Evolutionary conservation across 2,329 filamentous ascomycete genomes (phyloP), one percentile per base, ranked within the genome.

Genomic region (Pseudopyrenochaeta lycopersici): DNA sequence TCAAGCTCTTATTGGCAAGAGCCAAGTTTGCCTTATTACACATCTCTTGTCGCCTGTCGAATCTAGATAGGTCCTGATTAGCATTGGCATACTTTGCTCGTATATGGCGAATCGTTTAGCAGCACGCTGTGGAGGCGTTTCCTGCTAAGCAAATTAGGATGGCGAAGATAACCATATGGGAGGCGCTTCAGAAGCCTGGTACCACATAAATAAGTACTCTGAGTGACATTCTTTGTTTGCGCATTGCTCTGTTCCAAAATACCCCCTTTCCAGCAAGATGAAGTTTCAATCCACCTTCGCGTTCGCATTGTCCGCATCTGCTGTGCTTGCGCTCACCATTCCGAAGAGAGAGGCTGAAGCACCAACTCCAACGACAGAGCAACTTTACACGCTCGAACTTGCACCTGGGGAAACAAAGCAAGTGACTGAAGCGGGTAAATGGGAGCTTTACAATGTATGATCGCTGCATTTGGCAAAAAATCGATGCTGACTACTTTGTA

Each of bases 401-500:
- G 54, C 54, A 12, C 60, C 54, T 6, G 60, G 60, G 36, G 52
- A 60, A 47, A 62, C 60, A 9, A 54, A 54, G 15, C 46, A 48
- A 42, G 54, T 60, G 15, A 60, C 52, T 18, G 60, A 62, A 23
- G 60, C 46, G 5, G 48, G 58, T 47, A 60, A 57, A 46, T 62
- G 56, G 56, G 46, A 55, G 17, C 46, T 62, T 40, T 32, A 52
- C 36, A 59, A 56, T 51, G 59, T 55, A 50, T 31, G 49, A 40
- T 18, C 4, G 6, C 15, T 14, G 7, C 17, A 2, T 9, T 23
- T 7, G 36, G 7, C 20, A 12, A 14, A 1, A 4, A 6, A 9
- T 41, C 17, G 18, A 9, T 9, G 11, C 47, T 54, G 33, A 58
- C 30, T 2, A 17, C 2, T 14, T 29, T 87, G n/a, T 69, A 67